Conservation (phyloP, 371 early-diverging fungal genomes). For the Apophysomyces elegans region DNA sequence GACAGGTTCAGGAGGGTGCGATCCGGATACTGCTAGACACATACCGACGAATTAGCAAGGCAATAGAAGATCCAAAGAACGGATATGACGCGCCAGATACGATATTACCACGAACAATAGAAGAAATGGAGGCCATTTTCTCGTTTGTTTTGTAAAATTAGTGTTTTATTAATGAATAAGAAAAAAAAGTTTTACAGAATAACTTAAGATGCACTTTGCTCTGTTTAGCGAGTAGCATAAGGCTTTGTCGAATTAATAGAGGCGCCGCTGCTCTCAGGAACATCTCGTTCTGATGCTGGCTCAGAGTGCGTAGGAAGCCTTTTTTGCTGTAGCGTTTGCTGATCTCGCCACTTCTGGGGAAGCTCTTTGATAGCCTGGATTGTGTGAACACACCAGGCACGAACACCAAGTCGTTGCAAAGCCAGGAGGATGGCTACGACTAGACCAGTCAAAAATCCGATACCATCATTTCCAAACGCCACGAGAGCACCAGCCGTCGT, state of each 20-base stretch:
- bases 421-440: slow-evolving; percentile 49
- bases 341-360: slow-evolving; percentile 31
- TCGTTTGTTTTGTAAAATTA: slow-evolving; percentile 41
- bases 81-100: slow-evolving; percentile 67
- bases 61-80: slow-evolving; percentile 68
- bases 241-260: background rate
- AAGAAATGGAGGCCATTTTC: slow-evolving; percentile 78
- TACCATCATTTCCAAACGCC: slow-evolving; percentile 82
- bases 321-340: slow-evolving; percentile 12
- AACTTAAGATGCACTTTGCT: background rate
- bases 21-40: slow-evolving; percentile 63
- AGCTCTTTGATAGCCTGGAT: slow-evolving; percentile 14
- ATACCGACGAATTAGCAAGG: slow-evolving; percentile 61
- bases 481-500: slow-evolving; percentile 71
- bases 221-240: background rate
- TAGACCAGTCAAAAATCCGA: slow-evolving; percentile 79
- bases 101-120: slow-evolving; percentile 70
- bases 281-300: background rate
- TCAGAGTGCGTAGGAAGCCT: background rate
- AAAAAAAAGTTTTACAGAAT: background rate
- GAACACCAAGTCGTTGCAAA: slow-evolving; percentile 43
- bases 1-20: slow-evolving; percentile 45
- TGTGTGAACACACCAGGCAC: slow-evolving; percentile 20
- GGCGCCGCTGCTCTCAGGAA: background rate
- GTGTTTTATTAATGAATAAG: background rate